Percentiles rank a stretch among this genome's conserved stretches.
Evolutionary conservation across 140 eudicot genomes (phyloP).

Genomic region (Ambrosia hybrid): DNA sequence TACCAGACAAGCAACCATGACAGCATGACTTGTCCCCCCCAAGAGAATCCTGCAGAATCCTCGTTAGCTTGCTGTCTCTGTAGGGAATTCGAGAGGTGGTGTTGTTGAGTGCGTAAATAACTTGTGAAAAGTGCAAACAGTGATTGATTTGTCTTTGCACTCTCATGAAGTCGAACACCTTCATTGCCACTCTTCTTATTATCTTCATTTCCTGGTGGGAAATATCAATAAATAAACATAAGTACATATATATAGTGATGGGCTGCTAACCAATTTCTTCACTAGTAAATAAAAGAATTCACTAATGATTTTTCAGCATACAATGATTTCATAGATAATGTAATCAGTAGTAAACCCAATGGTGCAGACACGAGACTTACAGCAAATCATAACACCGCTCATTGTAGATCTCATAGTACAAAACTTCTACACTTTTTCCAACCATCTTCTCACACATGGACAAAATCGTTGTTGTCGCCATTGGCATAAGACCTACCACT

Average conservation of each 20-base stretch:
- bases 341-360: no score
- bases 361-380: constrained; percentile 47
- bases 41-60: constrained; percentile 91
- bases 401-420: constrained; percentile 85
- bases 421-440: constrained; percentile 47
- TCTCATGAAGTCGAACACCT: constrained; percentile 85
- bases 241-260: neutral
- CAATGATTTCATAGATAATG: no score
- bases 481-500: constrained; percentile 75
- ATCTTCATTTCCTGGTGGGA: constrained; percentile 82
- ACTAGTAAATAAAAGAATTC: no score
- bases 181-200: constrained; percentile 74
- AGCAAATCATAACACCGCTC: constrained; percentile 89
- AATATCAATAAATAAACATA: no score
- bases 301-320: no score
- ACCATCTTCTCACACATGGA: constrained; percentile 45
- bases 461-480: no score
- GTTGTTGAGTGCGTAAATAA: constrained; percentile 82
- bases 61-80: constrained; percentile 89
- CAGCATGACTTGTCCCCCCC: constrained; percentile 86
- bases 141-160: constrained; percentile 89
- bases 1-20: constrained; percentile 97
- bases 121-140: constrained; percentile 83
- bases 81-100: constrained; percentile 71
- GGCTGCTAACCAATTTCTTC: no score